Evolutionary conservation across 805 yeast species (phyloP), one percentile per base, ranked within the genome.

Genomic region (Ascoidea tarda): DNA sequence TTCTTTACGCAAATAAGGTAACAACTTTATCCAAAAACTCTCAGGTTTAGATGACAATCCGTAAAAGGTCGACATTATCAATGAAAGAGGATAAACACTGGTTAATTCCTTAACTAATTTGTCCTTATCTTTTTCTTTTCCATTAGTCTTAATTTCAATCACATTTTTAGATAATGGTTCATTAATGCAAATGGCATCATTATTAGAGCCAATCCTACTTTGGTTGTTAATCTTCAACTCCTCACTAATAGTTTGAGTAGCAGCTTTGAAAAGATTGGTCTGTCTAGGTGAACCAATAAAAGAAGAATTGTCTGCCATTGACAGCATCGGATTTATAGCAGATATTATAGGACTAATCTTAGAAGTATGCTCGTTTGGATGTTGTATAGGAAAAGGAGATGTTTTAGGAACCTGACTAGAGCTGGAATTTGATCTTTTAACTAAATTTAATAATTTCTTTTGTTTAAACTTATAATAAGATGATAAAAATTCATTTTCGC

Each of bases 401-500:
- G 8, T 31, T 28, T 28, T 49, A 14, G 32, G 28, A n/a, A 31
- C n/a, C 47, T 46, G 53, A 62, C 6, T 31, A n/a, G 16, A 32
- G 6, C 38, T 8, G 47, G 46, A 33, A 46, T 32, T 16, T 52
- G 48, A 38, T 28, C 48, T 47, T 51, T 51, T 28, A 53, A 51
- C 32, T 51, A 54, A 46, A 42, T 54, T 54, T 33, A 53, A 48
- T 16, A 46, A 53, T 65, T 66, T 31, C 67, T 59, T 63, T 61
- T 46, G 67, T 57, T 46, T 62, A 53, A 69, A 66, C 33, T 57
- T 69, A 58, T 74, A 79, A 63, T 82, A 83, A 33, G 81, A 77
- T 50, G 77, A 72, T 60, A 93, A 73, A 59, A 90, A 88, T 59
- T 84, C 82, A 67, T 93, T 91, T 65, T 93, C 99, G 70, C 97